Evolutionary conservation across 495 filamentous ascomycete species (phyloP).

Genomic region (Penicillium manginii): DNA sequence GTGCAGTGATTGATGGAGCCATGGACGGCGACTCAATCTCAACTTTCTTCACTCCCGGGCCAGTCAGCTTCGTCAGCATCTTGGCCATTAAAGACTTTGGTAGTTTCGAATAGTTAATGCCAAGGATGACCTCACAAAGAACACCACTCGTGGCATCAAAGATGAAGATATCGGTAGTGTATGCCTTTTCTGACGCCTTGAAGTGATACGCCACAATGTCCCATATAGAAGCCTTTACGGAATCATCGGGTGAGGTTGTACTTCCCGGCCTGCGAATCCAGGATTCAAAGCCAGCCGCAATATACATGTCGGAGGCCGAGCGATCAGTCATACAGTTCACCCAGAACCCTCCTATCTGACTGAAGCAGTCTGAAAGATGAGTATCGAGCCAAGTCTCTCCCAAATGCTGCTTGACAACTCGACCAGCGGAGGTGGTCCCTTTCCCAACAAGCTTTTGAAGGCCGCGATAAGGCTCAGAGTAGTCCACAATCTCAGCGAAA

Average conservation of each 20-base stretch:
- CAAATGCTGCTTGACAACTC: slow-evolving; percentile 40
- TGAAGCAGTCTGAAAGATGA: slow-evolving; percentile 43
- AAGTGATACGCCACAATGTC: slow-evolving; percentile 49
- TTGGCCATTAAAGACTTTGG: no score
- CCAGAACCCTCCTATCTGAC: slow-evolving; percentile 56
- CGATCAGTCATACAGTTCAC: slow-evolving; percentile 57
- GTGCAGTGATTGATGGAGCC: no score
- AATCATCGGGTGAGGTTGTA: slow-evolving; percentile 24
- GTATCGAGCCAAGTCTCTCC: slow-evolving; percentile 45
- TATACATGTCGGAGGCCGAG: slow-evolving; percentile 46
- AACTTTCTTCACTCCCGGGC: no score
- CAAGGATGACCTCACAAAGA: slow-evolving; percentile 53
- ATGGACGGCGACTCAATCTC: no score
- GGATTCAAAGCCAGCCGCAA: slow-evolving; percentile 50
- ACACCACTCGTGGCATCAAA: slow-evolving; percentile 47
- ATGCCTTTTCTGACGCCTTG: slow-evolving; percentile 34
- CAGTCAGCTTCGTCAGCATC: no score
- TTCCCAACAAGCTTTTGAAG: slow-evolving; percentile 50
- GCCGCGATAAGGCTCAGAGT: slow-evolving; percentile 47
- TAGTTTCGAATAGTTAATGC: slow-evolving; percentile 44
- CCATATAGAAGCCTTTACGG: slow-evolving; percentile 24
- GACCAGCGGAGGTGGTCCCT: slow-evolving; percentile 47
- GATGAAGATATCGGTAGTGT: slow-evolving; percentile 54
- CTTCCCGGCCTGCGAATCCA: slow-evolving; percentile 47
- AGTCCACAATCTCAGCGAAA: slow-evolving; percentile 55